A percentile compares a stretch with the other conserved stretches of the same genome.
Evolutionary conservation across 345 rosid species (phyloP).

Genomic region (Syzygium oleosum): DNA sequence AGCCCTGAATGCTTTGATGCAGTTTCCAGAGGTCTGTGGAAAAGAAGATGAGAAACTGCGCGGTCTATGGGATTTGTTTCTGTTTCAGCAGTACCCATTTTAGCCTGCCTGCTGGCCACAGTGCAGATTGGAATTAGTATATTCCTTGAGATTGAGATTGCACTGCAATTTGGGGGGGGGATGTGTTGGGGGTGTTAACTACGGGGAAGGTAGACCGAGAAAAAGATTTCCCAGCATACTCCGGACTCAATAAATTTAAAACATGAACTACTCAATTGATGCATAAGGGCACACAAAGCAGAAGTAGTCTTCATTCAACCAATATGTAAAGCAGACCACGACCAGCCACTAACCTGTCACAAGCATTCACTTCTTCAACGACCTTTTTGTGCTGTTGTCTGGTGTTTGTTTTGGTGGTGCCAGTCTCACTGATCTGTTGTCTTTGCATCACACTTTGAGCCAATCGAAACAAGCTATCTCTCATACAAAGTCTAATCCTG

Average conservation of each 20-base stretch:
- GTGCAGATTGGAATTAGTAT: neutral
- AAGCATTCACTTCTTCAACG: slow-evolving; percentile 25
- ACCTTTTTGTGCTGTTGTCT: slow-evolving; percentile 36
- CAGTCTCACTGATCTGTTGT: slow-evolving; percentile 44
- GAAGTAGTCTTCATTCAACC: neutral
- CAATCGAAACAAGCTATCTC: slow-evolving; percentile 96
- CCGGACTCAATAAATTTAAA: neutral
- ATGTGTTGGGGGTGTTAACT: neutral
- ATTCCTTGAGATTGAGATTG: neutral
- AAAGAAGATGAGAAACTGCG: slow-evolving; percentile 80
- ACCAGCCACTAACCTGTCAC: neutral
- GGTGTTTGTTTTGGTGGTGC: slow-evolving; percentile 38
- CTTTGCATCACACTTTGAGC: slow-evolving; percentile 80
- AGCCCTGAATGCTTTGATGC: slow-evolving; percentile 40
- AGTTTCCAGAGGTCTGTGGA: slow-evolving; percentile 57
- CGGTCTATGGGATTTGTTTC: slow-evolving; percentile 88
- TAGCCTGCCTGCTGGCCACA: slow-evolving; percentile 28
- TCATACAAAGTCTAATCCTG: slow-evolving; percentile 58
- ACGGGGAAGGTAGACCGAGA: neutral
- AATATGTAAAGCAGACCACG: neutral
- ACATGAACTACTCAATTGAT: neutral
- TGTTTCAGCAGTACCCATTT: slow-evolving; percentile 56
- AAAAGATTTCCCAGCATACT: neutral
- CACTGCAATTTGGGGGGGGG: neutral
- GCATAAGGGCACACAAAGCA: neutral